Evolutionary conservation across 768 basidiomycete genomes (phyloP).

Genomic region (Thelephora ganbajun): DNA sequence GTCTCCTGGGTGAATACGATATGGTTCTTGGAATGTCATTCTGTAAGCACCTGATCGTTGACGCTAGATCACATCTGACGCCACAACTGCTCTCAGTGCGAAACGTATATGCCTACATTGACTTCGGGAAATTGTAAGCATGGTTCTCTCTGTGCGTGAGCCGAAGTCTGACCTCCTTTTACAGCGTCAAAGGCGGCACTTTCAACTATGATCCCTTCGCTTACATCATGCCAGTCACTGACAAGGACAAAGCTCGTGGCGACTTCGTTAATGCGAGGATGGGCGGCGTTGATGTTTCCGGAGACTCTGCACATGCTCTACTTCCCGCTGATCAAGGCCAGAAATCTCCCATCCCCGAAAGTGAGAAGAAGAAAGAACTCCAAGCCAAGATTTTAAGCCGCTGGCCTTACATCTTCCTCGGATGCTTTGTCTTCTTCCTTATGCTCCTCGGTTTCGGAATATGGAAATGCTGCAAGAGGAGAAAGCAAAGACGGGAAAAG

Average conservation of each 20-base stretch:
- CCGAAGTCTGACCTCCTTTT: not conserved
- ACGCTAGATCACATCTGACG: not conserved
- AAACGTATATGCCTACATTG: slow-evolving; percentile 57
- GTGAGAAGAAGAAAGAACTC: slow-evolving; percentile 48
- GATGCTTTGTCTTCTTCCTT: slow-evolving; percentile 16
- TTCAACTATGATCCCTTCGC: slow-evolving; percentile 46
- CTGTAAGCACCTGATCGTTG: slow-evolving; percentile 26
- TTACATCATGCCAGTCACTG: slow-evolving; percentile 51
- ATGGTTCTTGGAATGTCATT: slow-evolving; percentile 78
- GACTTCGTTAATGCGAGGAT: slow-evolving; percentile 57
- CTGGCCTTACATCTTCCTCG: slow-evolving; percentile 20
- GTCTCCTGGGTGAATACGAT: slow-evolving; percentile 64
- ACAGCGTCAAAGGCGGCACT: slow-evolving; percentile 27
- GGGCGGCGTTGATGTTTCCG: slow-evolving; percentile 32
- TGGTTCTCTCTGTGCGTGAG: not conserved
- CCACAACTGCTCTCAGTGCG: slow-evolving; percentile 34
- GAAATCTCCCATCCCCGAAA: slow-evolving; percentile 46
- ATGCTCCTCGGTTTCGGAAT: slow-evolving; percentile 14
- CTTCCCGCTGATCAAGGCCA: slow-evolving; percentile 45
- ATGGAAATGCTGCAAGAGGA: slow-evolving; percentile 17
- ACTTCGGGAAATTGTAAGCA: slow-evolving; percentile 46
- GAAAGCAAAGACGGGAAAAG: slow-evolving; percentile 6
- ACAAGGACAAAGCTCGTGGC: slow-evolving; percentile 34
- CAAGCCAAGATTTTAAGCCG: slow-evolving; percentile 16
- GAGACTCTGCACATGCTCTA: slow-evolving; percentile 39